Conservation (phyloP, 2,329 filamentous ascomycete genomes). For the Fonsecaea nubica region DNA sequence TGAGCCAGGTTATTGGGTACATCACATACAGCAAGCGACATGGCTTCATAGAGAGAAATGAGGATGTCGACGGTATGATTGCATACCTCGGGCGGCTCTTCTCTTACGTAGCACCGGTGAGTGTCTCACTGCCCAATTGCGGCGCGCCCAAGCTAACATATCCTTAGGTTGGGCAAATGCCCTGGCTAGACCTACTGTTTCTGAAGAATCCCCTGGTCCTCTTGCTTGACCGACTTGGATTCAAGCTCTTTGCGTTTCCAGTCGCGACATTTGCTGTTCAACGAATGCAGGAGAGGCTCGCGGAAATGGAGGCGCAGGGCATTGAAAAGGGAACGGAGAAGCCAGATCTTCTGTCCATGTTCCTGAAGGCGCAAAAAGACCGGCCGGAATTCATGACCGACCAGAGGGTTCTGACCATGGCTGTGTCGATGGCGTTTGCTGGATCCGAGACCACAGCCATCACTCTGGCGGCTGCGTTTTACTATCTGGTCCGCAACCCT, state of each 20-base stretch:
- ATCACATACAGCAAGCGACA: conserved; percentile 48
- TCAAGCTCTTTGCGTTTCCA: conserved; percentile 73
- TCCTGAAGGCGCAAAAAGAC: conserved; percentile 38
- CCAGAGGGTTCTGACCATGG: conserved; percentile 42
- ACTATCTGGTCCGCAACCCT: conserved; percentile 72
- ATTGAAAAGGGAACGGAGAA: conserved; percentile 32
- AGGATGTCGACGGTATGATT: conserved; percentile 48
- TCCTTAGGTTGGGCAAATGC: conserved; percentile 38
- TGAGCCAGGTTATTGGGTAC: conserved; percentile 43
- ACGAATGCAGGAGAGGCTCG: conserved; percentile 69
- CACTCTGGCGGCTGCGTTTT: conserved; percentile 73
- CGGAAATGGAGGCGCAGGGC: conserved; percentile 51
- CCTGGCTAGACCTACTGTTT: conserved; percentile 39
- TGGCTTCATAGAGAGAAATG: conserved; percentile 45
- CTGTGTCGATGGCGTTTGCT: conserved; percentile 57
- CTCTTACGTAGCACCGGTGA: conserved; percentile 73
- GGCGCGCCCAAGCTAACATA: conserved; percentile 4
- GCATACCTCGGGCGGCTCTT: conserved; percentile 51
- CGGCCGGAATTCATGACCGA: conserved; percentile 43
- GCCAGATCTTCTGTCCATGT: conserved; percentile 40
- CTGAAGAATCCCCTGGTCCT: conserved; percentile 50
- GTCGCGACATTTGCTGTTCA: conserved; percentile 74
- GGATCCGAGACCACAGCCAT: conserved; percentile 83
- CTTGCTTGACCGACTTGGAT: conserved; percentile 69
- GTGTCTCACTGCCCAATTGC: conserved; percentile 47